Base-by-base conservation (phyloP, 2,329 filamentous ascomycete genomes). In the Scleromitrula shiraiana region DNA sequence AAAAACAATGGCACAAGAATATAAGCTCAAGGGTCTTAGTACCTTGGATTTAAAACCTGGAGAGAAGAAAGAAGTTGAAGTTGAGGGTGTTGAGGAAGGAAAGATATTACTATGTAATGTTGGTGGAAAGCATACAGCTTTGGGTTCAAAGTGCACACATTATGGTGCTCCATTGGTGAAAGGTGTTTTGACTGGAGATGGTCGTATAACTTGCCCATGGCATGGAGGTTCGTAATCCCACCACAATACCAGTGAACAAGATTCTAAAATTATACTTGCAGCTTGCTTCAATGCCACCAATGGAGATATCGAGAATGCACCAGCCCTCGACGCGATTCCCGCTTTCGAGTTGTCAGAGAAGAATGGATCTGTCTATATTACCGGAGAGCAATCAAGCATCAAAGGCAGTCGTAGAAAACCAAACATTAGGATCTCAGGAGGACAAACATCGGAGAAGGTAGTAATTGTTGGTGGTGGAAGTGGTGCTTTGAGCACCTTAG, bases 221-320 rank as follows among this genome's bases (percentile, higher is more conserved):
- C 91, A 97, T 65, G 91, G 91, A 71, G 88, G 88, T 93, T 65
- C 56, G 74, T 36, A 20, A 12, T 4, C 42, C 22, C 19, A 35
- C 2, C 10, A 17, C 12, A 2, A 22, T 23, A 7, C 4, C 9
- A 5, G 30, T 2, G 19, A 10, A n/a, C 4, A 23, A 30, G n/a
- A 17, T 14, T 32, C 46, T 49, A 36, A 44, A 22, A 5, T 23
- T 5, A 8, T 2, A 19, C 17, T 14, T 5, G 10, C 54, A 90
- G 93, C 93, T 49, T 98, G 93, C 73, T 98, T 96, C 71, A 93
- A 88, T 54, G 80, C 88, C 54, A 76, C 77, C 48, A 94, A 85
- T 5, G 93, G 93, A 45, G 93, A 98, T 60, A 86, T 97, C 50
- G 93, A 98, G 69, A 88, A 97, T 63, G 90, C 91, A 0, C 93